Conservation (phyloP, 2,329 filamentous ascomycete species). For the Talaromyces islandicus region DNA sequence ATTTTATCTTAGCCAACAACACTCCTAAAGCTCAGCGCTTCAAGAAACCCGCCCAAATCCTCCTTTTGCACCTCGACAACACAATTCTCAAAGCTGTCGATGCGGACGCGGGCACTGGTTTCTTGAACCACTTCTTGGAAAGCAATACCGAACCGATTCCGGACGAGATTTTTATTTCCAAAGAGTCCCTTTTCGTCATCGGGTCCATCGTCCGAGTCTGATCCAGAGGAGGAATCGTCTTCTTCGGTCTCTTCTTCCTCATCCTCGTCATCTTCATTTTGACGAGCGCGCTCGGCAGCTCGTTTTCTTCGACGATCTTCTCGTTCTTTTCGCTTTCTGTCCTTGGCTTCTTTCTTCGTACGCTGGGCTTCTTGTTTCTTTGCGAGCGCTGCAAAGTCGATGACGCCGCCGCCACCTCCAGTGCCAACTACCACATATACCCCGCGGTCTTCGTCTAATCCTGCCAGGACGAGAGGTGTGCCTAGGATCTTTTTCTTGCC, state of each 20-base stretch:
- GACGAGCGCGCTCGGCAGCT: slow-evolving; percentile 46
- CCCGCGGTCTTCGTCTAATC: slow-evolving; percentile 77
- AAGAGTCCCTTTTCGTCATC: slow-evolving; percentile 51
- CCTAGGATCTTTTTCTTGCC: slow-evolving; percentile 43
- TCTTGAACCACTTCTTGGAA: slow-evolving; percentile 93
- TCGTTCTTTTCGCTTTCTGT: slow-evolving; percentile 56
- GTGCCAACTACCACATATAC: slow-evolving; percentile 92
- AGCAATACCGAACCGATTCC: slow-evolving; percentile 88
- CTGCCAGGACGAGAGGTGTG: slow-evolving; percentile 83
- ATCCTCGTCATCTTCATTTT: slow-evolving; percentile 54
- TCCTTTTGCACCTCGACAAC: slow-evolving; percentile 98
- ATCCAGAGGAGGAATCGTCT: slow-evolving; percentile 19
- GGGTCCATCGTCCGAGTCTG: slow-evolving; percentile 39
- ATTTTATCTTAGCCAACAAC: slow-evolving; percentile 56
- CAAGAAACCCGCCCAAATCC: slow-evolving; percentile 82
- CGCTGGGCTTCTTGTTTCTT: slow-evolving; percentile 61
- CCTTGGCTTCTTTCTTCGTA: slow-evolving; percentile 58
- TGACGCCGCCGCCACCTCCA: slow-evolving; percentile 74
- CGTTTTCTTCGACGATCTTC: slow-evolving; percentile 58
- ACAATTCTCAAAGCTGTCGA: slow-evolving; percentile 95
- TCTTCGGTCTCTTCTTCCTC: slow-evolving; percentile 61
- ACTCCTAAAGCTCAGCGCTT: slow-evolving; percentile 84
- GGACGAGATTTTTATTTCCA: slow-evolving; percentile 61
- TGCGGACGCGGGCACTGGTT: slow-evolving; percentile 80
- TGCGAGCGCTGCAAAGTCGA: slow-evolving; percentile 58